Evolutionary conservation across 352 stramenopile genomes (phyloP).

Genomic region (Phytopythium vexans): DNA sequence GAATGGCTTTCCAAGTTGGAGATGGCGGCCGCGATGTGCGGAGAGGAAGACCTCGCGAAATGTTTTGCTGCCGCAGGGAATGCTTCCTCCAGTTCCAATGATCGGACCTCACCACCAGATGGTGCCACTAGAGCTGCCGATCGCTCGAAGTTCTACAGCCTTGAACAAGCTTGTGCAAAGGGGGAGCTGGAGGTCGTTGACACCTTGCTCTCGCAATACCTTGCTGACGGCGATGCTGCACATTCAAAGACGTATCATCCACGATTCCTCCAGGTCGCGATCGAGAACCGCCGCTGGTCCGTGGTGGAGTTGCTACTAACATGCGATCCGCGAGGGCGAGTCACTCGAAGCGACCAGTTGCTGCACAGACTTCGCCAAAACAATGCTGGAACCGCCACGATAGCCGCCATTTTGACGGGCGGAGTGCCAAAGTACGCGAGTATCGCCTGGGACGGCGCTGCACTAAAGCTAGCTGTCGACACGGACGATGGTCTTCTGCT

Average conservation of each 20-base stretch:
- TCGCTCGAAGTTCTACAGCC: constrained; percentile 10
- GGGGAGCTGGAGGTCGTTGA: constrained; percentile 11
- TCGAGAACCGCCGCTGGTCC: constrained; percentile 6
- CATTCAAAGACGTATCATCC: constrained; percentile 7
- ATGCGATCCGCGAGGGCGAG: constrained; percentile 21
- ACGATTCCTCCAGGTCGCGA: constrained; percentile 11
- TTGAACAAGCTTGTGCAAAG: constrained; percentile 14
- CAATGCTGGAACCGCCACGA: neutral
- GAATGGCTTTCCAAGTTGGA: constrained; percentile 9
- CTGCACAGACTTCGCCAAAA: constrained; percentile 14
- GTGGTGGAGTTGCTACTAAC: constrained; percentile 19
- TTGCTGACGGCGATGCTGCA: constrained; percentile 3
- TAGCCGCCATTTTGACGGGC: constrained; percentile 13
- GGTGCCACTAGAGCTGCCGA: constrained; percentile 10
- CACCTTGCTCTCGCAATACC: constrained; percentile 20
- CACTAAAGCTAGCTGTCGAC: constrained; percentile 9
- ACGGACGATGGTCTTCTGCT: constrained; percentile 8
- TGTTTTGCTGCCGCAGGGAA: constrained; percentile 11
- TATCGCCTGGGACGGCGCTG: constrained; percentile 12
- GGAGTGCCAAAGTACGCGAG: constrained; percentile 3
- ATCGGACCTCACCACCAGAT: constrained; percentile 11
- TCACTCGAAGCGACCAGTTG: constrained; percentile 23
- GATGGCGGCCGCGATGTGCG: no score
- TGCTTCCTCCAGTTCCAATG: constrained; percentile 14
- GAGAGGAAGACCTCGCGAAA: constrained; percentile 4